A percentile compares a stretch with the other conserved stretches of the same genome.
Evolutionary conservation across 1,284 basidiomycete genomes (phyloP).

Genomic region (Uromyces viciae-fabae): DNA sequence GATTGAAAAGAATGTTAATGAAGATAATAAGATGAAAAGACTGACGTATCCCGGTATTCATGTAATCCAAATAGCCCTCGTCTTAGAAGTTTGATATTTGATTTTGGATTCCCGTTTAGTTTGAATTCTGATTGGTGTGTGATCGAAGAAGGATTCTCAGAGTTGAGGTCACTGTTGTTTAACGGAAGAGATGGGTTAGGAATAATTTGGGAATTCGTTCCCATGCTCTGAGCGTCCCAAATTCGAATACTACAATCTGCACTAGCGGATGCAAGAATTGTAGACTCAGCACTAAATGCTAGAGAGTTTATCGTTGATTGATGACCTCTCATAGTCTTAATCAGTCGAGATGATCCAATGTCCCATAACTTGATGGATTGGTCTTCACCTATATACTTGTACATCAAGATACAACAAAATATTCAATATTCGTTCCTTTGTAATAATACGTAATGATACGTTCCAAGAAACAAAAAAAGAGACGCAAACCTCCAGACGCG

Average conservation of each 20-base stretch:
- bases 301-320: conserved; percentile 81
- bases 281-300: conserved; percentile 85
- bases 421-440: neutral
- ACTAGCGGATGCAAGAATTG: conserved; percentile 78
- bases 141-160: conserved; percentile 33
- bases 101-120: conserved; percentile 27
- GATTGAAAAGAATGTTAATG: neutral
- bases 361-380: conserved; percentile 94
- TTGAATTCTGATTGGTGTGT: conserved; percentile 60
- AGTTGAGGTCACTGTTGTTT: too few relatives aligned
- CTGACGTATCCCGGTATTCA: conserved; percentile 40
- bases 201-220: conserved; percentile 46
- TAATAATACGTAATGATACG: neutral
- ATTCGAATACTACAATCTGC: conserved; percentile 92
- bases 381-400: conserved; percentile 73
- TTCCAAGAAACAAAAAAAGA: conserved; percentile 32
- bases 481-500: conserved; percentile 71
- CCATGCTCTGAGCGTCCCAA: conserved; percentile 80
- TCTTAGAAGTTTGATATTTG: conserved; percentile 11
- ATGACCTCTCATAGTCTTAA: conserved; percentile 97
- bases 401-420: conserved; percentile 1
- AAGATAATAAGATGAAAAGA: conserved; percentile 29
- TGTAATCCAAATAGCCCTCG: conserved; percentile 29
- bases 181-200: conserved; percentile 48
- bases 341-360: conserved; percentile 79